Evolutionary conservation across 2,329 filamentous ascomycete species (phyloP).

Genomic region (Talaromyces atroroseus): DNA sequence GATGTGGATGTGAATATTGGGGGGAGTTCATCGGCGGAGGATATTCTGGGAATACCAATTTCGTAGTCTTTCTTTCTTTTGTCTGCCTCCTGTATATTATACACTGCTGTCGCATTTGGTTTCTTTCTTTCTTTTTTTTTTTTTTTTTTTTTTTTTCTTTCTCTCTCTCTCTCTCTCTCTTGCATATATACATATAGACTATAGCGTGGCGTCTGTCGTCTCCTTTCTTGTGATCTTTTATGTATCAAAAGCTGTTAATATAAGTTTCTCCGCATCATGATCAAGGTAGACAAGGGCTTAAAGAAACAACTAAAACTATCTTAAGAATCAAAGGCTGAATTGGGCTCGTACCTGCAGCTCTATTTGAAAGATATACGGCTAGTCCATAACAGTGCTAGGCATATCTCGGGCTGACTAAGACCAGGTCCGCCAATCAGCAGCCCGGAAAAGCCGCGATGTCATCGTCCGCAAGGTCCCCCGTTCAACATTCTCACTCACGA

Average conservation of each 20-base stretch:
- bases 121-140: neutral
- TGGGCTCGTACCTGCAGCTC: too few relatives aligned
- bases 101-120: neutral
- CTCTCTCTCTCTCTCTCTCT: neutral
- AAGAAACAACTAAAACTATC: too few relatives aligned
- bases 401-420: neutral
- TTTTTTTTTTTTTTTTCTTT: neutral
- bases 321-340: too few relatives aligned
- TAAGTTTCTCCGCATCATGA: too few relatives aligned
- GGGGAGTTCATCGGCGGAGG: neutral
- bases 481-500: neutral
- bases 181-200: neutral
- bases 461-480: conserved; percentile 13
- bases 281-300: too few relatives aligned
- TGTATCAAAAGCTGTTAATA: too few relatives aligned
- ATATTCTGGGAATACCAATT: conserved; percentile 2
- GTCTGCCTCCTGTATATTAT: neutral
- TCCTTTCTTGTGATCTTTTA: neutral
- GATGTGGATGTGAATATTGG: too few relatives aligned
- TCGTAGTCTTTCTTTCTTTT: neutral
- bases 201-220: neutral
- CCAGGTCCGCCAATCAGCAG: neutral
- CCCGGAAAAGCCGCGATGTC: neutral
- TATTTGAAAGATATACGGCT: too few relatives aligned
- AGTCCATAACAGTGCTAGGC: too few relatives aligned